Evolutionary conservation across 805 yeast genomes (phyloP).

Genomic region (Kuraishia borneana): DNA sequence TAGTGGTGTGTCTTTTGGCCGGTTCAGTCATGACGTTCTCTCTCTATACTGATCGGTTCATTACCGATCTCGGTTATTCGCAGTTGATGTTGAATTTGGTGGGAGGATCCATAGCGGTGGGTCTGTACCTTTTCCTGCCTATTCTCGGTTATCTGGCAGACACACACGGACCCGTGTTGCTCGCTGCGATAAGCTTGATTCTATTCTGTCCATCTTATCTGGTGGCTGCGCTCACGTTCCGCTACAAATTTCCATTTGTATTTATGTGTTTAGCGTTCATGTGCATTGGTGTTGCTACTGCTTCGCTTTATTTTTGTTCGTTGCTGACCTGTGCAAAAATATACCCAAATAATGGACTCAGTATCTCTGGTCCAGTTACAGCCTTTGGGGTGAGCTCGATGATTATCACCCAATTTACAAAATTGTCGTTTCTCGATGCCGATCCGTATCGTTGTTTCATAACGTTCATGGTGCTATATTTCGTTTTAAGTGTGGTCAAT

Average conservation of each 20-base stretch:
- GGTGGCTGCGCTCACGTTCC: constrained; percentile 28
- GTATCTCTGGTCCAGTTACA: constrained; percentile 82
- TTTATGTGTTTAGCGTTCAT: constrained; percentile 39
- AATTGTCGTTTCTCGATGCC: constrained; percentile 15
- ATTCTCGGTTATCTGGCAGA: constrained; percentile 74
- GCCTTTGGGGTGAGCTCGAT: constrained; percentile 79
- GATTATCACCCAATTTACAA: constrained; percentile 54
- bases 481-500: constrained; percentile 44
- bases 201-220: constrained; percentile 63
- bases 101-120: constrained; percentile 64
- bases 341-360: constrained; percentile 65
- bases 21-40: constrained; percentile 82
- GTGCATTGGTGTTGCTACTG: constrained; percentile 60
- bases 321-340: constrained; percentile 75
- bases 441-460: constrained; percentile 42
- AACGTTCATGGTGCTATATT: constrained; percentile 40
- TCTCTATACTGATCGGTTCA: constrained; percentile 63
- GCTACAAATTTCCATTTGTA: constrained; percentile 16
- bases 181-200: constrained; percentile 49
- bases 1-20: constrained; percentile 58
- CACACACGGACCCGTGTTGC: constrained; percentile 68
- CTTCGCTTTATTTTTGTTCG: constrained; percentile 60
- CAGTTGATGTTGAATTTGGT: constrained; percentile 61
- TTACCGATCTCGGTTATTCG: constrained; percentile 41
- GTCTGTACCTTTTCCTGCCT: constrained; percentile 81